Percentiles rank a stretch among this genome's conserved stretches.
phyloP scores from a whole-genome alignment of 192 early-diverging fungal species.

The Backusella liffmaniae region DNA sequence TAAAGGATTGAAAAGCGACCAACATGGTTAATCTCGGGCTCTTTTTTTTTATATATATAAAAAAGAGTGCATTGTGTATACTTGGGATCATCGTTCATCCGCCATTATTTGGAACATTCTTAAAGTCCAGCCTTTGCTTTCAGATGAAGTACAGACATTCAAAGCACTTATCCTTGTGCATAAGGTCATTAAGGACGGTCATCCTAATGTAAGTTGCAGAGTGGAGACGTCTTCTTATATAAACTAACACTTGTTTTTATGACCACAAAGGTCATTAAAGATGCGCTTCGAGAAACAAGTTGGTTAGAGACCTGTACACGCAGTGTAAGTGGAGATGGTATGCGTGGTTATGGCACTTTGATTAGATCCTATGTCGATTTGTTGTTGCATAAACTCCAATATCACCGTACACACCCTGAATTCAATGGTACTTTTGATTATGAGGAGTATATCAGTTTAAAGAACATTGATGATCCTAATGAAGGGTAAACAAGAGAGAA shows the following conservation, averaged over 20 bases:
- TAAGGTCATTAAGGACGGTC: conserved; percentile 94
- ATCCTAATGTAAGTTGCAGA: conserved; percentile 60
- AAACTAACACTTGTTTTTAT: no score
- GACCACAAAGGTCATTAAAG: conserved; percentile 67
- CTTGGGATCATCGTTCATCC: conserved; percentile 88
- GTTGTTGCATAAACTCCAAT: conserved; percentile 87
- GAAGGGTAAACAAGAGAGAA: conserved; percentile 67
- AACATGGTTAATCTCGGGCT: not conserved
- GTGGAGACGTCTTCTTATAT: no score
- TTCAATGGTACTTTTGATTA: conserved; percentile 97
- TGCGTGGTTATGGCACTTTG: conserved; percentile 71
- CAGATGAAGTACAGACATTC: conserved; percentile 95
- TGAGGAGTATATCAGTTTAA: conserved; percentile 93
- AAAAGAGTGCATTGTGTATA: conserved; percentile 84
- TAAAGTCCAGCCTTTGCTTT: conserved; percentile 82
- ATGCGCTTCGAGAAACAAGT: conserved; percentile 71
- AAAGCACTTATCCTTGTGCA: conserved; percentile 93
- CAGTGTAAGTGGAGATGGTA: conserved; percentile 49
- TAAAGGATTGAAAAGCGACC: not conserved
- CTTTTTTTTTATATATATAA: not conserved
- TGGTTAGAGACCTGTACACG: conserved; percentile 82
- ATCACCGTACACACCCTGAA: conserved; percentile 86
- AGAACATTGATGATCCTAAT: conserved; percentile 95
- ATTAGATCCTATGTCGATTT: conserved; percentile 92
- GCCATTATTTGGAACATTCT: conserved; percentile 84